Conservation (phyloP, 768 basidiomycete species). For the Boletus subcaerulescens region DNA sequence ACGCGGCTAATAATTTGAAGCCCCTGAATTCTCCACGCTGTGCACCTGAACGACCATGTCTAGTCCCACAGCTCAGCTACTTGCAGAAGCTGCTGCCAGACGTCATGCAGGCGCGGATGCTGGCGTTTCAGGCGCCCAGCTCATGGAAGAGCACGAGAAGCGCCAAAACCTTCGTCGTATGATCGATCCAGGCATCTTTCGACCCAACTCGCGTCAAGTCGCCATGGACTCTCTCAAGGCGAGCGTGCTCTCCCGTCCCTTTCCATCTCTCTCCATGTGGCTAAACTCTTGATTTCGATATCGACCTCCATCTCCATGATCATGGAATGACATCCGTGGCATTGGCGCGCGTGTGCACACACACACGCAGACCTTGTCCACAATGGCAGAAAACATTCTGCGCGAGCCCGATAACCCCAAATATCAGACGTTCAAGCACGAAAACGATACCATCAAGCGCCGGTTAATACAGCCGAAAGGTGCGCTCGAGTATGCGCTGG, state of each 20-base stretch:
- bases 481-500: constrained; percentile 76
- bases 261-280: too few relatives aligned
- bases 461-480: constrained; percentile 67
- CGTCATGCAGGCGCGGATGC: constrained; percentile 12
- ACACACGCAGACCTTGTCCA: constrained; percentile 49
- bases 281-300: too few relatives aligned
- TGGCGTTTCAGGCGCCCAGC: constrained; percentile 7
- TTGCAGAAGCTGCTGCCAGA: constrained; percentile 31
- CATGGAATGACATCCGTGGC: background rate
- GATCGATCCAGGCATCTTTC: constrained; percentile 74
- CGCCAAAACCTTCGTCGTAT: constrained; percentile 72
- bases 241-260: background rate
- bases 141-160: constrained; percentile 54
- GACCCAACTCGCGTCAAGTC: constrained; percentile 62
- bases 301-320: too few relatives aligned
- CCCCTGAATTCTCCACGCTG: constrained; percentile 15
- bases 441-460: constrained; percentile 65
- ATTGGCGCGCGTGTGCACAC: background rate
- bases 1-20: background rate
- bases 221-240: constrained; percentile 67
- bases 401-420: constrained; percentile 71
- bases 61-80: constrained; percentile 16
- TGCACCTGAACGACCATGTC: constrained; percentile 11
- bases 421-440: constrained; percentile 72
- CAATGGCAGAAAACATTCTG: constrained; percentile 69